Conservation (phyloP, 306 rosid genomes). For the Dalbergia oliveri region DNA sequence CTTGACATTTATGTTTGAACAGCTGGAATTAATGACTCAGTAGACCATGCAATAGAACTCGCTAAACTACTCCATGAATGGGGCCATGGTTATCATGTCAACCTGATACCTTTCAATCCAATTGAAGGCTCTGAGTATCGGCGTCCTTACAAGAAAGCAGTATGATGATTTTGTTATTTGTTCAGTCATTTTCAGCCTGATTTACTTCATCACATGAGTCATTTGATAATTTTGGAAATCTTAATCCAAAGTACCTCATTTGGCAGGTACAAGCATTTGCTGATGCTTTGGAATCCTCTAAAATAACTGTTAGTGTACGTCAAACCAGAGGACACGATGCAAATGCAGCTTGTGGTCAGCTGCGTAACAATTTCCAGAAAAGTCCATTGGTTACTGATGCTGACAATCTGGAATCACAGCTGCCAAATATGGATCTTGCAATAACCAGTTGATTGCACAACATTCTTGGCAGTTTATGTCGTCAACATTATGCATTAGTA, state of each 20-base stretch:
- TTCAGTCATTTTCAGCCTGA: conserved; percentile 18
- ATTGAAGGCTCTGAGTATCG: conserved; percentile 87
- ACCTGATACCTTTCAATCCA: conserved; percentile 96
- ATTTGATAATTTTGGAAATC: neutral
- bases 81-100: conserved; percentile 81
- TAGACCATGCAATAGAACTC: conserved; percentile 85
- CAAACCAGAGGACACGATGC: conserved; percentile 97
- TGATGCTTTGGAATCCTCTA: conserved; percentile 74
- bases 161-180: conserved; percentile 48
- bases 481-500: conserved; percentile 7
- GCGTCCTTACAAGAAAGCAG: conserved; percentile 89
- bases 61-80: conserved; percentile 78
- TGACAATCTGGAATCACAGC: conserved; percentile 55
- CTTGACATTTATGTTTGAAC: conserved; percentile 52
- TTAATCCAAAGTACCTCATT: conserved; percentile 30
- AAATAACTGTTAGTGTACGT: conserved; percentile 79
- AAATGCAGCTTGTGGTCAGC: conserved; percentile 98
- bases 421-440: conserved; percentile 65
- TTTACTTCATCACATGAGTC: conserved; percentile 34
- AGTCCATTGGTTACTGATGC: conserved; percentile 68
- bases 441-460: conserved; percentile 58
- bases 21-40: conserved; percentile 95
- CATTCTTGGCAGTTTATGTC: conserved; percentile 27
- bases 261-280: conserved; percentile 80
- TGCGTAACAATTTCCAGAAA: conserved; percentile 87